Evolutionary conservation across 176 grass and related monocot genomes (phyloP), one percentile per base, ranked within the genome.

Genomic region (Typha latifolia): DNA sequence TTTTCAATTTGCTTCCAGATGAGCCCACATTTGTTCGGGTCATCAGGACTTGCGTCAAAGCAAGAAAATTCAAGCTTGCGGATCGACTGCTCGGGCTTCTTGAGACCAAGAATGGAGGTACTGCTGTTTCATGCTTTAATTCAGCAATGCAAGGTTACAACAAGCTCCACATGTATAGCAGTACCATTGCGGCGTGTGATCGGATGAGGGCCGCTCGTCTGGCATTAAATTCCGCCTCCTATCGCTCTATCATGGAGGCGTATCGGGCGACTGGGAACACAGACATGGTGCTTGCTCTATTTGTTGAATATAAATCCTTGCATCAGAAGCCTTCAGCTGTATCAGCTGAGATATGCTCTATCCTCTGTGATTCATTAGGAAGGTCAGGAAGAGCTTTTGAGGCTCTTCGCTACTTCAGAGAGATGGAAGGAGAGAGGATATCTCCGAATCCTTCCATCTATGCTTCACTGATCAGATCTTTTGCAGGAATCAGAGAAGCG

Each of bases 131-230:
- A 53, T 78, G 78, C 78, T 97, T 92, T 77, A 47, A 69, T 67
- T 77, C 83, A 0, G 93, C 93, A 63, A 75, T 97, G 93, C 72
- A 56, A 57, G 80, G 83, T 69, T 92, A 92, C 83, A 97, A 90
- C 88, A 86, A 75, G 81, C 88, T 97, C 51, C 93, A 86, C 66
- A 97, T 97, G 93, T 85, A 87, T 79, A 79, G 67, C 18, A 82
- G 80, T 61, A 90, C 93, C 21, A 68, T 87, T 69, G 80, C 85
- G 59, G 76, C 84, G 77, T 84, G 80, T 32, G 73, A 84, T 5
- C 77, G 62, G 34, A 88, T 86, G 78, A 82, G 20, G 80, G 49
- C 70, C 14, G 83, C 76, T 12, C 69, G 73, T 62, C 68, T 92
- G 49, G 61, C 78, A 24, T 76, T 69, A 4, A 76, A 76, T 78